Evolutionary conservation across 768 basidiomycete species (phyloP).

Genomic region (Xanthoconium purpureum): DNA sequence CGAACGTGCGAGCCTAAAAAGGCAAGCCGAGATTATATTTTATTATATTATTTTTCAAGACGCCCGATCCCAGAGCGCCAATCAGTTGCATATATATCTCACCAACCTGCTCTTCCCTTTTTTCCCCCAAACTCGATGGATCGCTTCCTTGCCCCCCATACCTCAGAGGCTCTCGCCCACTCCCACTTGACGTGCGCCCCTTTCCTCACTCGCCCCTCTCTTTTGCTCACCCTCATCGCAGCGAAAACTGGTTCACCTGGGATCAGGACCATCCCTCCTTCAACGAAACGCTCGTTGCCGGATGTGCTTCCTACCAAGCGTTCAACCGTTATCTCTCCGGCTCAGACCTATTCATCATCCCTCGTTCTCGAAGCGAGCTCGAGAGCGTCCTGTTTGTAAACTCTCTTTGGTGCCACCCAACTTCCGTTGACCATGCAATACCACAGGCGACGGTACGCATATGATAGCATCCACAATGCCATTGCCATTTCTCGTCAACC

Average conservation of each 20-base stretch:
- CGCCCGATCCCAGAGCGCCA: constrained; percentile 7
- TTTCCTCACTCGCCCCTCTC: background rate
- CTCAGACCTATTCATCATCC: constrained; percentile 67
- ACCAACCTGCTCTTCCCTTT: background rate
- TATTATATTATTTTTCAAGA: constrained; percentile 3
- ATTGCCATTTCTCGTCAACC: constrained; percentile 67
- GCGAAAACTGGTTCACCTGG: constrained; percentile 68
- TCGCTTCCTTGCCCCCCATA: constrained; percentile 68
- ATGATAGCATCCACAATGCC: constrained; percentile 79
- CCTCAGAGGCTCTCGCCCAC: constrained; percentile 72
- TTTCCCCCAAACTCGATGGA: constrained; percentile 45
- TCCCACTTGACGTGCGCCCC: constrained; percentile 57
- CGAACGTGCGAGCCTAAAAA: constrained; percentile 29
- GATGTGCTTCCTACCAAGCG: constrained; percentile 78
- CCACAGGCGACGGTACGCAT: constrained; percentile 66
- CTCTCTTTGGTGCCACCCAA: background rate
- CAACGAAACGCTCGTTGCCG: constrained; percentile 71
- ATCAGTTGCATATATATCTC: constrained; percentile 1
- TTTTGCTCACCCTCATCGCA: constrained; percentile 30
- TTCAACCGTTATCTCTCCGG: constrained; percentile 72
- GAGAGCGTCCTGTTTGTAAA: constrained; percentile 65
- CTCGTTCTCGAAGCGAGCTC: constrained; percentile 61
- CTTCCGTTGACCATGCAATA: constrained; percentile 4
- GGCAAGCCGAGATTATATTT: constrained; percentile 7
- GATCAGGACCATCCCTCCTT: constrained; percentile 66